phyloP scores from a whole-genome alignment of 306 rosid species.

The Vigna angularis region DNA sequence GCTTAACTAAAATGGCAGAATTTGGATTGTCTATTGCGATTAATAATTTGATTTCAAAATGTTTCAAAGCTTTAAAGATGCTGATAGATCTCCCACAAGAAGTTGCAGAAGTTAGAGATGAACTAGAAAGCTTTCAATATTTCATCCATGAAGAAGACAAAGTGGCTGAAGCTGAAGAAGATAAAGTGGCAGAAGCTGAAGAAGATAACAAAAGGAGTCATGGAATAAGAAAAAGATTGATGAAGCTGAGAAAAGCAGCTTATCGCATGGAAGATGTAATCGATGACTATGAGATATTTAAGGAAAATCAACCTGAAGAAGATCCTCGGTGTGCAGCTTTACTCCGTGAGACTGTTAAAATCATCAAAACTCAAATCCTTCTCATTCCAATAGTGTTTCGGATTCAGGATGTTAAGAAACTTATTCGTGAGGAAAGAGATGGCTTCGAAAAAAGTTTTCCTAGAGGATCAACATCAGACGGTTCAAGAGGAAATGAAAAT shows the following conservation, averaged over 20 bases:
- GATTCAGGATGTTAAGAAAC: not conserved
- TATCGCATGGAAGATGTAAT: constrained; percentile 1
- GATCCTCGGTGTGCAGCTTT: not conserved
- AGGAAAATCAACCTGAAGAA: not conserved
- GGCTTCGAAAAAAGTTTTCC: not conserved
- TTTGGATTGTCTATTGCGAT: not conserved
- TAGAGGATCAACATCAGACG: not conserved
- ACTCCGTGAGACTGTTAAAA: not conserved
- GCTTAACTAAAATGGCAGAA: not conserved
- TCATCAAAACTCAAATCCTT: not conserved
- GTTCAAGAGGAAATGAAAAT: not conserved
- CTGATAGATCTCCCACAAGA: not conserved
- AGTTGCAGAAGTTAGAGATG: not conserved
- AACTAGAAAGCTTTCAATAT: not conserved
- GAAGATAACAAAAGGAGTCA: not conserved
- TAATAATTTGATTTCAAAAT: not conserved
- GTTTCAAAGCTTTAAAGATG: not conserved
- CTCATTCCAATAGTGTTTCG: not conserved
- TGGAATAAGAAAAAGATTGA: not conserved
- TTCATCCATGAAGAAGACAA: not conserved
- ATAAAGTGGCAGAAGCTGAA: not conserved
- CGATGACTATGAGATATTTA: not conserved
- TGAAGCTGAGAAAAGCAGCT: not conserved
- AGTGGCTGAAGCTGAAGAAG: not conserved
- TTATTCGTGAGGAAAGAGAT: not conserved